These are phyloP conservation scores for Isoetes taiwanensis DNA, from an alignment of 75 land plant species.

Conservation along the genomic window DNA sequence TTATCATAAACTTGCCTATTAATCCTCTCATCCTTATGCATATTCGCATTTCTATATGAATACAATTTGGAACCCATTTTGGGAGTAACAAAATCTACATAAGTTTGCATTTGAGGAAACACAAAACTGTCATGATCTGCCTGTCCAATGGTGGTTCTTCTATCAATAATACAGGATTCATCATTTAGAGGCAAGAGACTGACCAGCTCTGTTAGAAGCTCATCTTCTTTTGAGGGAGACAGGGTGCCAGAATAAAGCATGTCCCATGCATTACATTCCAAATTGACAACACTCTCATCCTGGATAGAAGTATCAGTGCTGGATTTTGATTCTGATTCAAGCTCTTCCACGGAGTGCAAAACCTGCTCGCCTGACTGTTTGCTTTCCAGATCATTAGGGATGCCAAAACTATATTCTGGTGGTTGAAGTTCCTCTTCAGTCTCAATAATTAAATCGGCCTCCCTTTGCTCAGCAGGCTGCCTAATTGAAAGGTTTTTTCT, in stretches of 20 bases:
- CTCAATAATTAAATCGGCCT: no score
- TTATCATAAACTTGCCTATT: no score
- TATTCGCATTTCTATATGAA: no score
- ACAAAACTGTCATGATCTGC: conserved; percentile 6
- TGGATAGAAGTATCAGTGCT: no score
- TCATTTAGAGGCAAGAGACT: conserved; percentile 9
- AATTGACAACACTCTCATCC: no score
- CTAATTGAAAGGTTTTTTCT: no score
- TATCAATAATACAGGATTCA: background rate
- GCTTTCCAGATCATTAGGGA: background rate
- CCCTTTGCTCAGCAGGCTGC: no score
- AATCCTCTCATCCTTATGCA: no score
- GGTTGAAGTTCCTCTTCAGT: no score
- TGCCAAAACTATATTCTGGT: no score
- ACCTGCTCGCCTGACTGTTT: background rate
- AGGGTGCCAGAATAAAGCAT: conserved; percentile 8
- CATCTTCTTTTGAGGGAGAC: conserved; percentile 11
- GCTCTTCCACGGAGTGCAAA: background rate
- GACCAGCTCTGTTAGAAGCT: conserved; percentile 14
- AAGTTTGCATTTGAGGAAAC: background rate
- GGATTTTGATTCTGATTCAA: no score
- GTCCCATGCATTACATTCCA: conserved; percentile 6
- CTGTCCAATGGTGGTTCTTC: background rate
- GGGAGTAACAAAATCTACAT: background rate
- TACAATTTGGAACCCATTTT: background rate